phyloP scores from a whole-genome alignment of 2,329 filamentous ascomycete genomes.

The Arthrocladium fulminans region DNA sequence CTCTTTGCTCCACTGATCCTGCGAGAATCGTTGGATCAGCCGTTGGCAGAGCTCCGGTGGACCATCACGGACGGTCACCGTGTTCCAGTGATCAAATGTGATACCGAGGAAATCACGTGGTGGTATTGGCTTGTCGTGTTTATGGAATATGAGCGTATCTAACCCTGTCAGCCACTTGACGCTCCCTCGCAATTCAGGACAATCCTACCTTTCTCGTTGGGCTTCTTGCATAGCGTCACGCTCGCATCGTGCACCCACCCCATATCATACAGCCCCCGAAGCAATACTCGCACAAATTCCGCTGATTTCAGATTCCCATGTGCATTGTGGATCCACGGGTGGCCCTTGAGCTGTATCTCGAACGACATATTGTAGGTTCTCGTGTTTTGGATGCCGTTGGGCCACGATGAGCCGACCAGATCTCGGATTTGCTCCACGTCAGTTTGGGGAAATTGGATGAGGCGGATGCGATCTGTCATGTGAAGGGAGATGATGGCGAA shows the following conservation, averaged over 20 bases:
- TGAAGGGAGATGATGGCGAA: background rate
- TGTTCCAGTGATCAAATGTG: background rate
- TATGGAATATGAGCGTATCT: background rate
- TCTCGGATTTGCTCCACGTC: background rate
- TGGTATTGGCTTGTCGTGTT: background rate
- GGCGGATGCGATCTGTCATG: background rate
- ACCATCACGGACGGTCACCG: background rate
- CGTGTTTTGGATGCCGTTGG: background rate
- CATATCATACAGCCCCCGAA: background rate
- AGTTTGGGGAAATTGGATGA: background rate
- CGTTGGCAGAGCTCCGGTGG: background rate
- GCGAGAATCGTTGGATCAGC: background rate
- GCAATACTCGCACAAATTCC: background rate
- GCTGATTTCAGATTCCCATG: background rate
- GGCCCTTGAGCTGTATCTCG: slow-evolving; percentile 1
- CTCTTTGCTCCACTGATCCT: background rate
- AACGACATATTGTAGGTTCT: background rate
- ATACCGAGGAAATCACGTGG: background rate
- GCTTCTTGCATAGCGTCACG: background rate
- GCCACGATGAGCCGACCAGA: background rate
- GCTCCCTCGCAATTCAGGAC: too few relatives aligned
- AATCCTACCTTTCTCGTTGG: background rate
- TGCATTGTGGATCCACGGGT: background rate
- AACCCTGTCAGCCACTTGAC: background rate
- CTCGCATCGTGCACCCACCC: background rate